Base-by-base conservation (phyloP, 2,329 filamentous ascomycete genomes). In the Claviceps sp. region DNA sequence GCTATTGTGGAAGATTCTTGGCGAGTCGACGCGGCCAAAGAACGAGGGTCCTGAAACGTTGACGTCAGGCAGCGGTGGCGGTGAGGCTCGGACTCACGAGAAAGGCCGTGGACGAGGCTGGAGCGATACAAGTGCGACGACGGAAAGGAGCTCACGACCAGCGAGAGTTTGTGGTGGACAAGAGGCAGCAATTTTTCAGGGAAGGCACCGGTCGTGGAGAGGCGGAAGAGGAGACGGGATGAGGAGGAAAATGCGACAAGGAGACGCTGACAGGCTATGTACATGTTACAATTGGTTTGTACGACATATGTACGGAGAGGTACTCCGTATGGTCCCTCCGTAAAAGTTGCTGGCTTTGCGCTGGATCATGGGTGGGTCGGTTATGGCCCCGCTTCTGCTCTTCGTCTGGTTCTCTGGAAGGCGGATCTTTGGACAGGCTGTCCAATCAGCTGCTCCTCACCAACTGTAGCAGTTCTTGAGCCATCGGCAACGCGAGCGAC, bases 11-110 rank as follows among this genome's bases (percentile, higher is more conserved):
- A 14, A 42, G 24, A 37, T 9, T 45, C 18, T 30, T 16, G 26
- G 13, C 14, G 41, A 53, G 47, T 52, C 50, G 48, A 44, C 47
- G 37, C 24, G 54, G 51, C 43, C 50, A 47, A 55, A 49, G 52
- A 45, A 13, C 16, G 24, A 55, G 54, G 42, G 54, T 45, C 51
- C 42, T 50, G 37, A 54, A 53, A 11, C 9, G 54, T 54, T 56
- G 52, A 60, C 58, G 58, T 59, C 61, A 38, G 56, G 51, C 50
- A 51, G 42, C 51, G 52, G 42, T 42, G 50, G 54, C 53, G 52
- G 53, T 51, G 54, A 52, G 43, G 48, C 47, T 45, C 44, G 20
- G 24, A 43, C 22, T 40, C 42, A 26, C 9, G 8, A 13, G 30
- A 9, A 18, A 48, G 8, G 34, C 40, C 37, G 44, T 36, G 45